Base-by-base conservation (phyloP, 2,329 filamentous ascomycete genomes). In the Trematosphaeria pertusa region DNA sequence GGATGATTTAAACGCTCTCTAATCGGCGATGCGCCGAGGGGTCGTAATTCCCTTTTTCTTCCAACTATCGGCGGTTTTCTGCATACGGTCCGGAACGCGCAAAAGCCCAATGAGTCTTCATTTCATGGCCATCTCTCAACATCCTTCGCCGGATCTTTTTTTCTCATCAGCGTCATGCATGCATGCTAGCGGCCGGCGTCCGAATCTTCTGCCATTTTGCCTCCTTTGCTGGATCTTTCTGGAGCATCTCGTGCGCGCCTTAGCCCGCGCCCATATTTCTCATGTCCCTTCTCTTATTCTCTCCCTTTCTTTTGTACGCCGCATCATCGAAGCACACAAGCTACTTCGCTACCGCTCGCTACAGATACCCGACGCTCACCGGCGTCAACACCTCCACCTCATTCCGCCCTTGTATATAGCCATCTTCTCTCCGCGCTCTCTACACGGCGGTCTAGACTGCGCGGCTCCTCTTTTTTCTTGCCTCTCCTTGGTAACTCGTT, bases 351-450 rank as follows among this genome's bases (percentile, higher is more conserved):
- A 58, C 62, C 64, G 58, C 64, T 70, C 64, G 52, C 59, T 68
- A 69, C 66, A 59, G 59, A 70, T 70, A 70, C 66, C 66, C 66
- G 65, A 70, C 60, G 61, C 54, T 42, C 21, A 10, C 30, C 32
- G 38, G 43, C 48, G 51, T 52, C 51, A 50, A 48, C n/a, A 46
- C 31, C 17, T 40, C 28, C 37, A 21, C 31, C 33, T 19, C 31
- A 31, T 28, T 8, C 18, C 34, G 12, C 39, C 43, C 36, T 31
- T 34, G 24, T 50, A 43, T 50, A 50, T 32, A 50, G 46, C 46
- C 20, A 36, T 34, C 34, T 19, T 28, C 37, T 46, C 30, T 19
- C 9, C 7, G 22, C 17, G 42, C 37, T 17, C 38, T 40, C 24
- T 31, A 9, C 37, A 39, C 15, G 37, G 37, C 20, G 18, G 10